Conservation (phyloP, 768 basidiomycete species). For the Cystobasidium onofrii region DNA sequence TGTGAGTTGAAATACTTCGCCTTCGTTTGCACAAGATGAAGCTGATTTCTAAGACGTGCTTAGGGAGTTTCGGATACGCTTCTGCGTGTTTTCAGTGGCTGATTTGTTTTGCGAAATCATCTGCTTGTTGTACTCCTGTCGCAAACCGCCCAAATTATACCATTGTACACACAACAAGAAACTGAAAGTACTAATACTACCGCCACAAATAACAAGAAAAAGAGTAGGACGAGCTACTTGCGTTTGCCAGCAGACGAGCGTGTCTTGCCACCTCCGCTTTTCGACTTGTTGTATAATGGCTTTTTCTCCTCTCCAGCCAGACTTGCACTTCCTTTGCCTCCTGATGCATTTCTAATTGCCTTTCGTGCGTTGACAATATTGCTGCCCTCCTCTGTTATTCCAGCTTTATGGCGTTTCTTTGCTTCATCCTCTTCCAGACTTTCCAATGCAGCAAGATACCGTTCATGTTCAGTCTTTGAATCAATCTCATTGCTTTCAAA, state of each 20-base stretch:
- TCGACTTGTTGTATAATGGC: background rate
- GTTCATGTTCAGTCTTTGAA: constrained; percentile 59
- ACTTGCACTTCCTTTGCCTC: constrained; percentile 29
- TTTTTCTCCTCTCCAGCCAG: constrained; percentile 25
- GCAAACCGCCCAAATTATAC: background rate
- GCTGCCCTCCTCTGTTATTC: constrained; percentile 49
- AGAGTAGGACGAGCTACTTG: background rate
- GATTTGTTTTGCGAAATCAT: too few species aligned
- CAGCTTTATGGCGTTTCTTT: constrained; percentile 54
- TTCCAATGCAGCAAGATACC: constrained; percentile 65
- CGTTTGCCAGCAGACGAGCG: constrained; percentile 7
- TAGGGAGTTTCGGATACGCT: constrained; percentile 30
- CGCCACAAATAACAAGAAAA: too few species aligned
- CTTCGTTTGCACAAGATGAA: background rate
- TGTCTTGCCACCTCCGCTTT: constrained; percentile 15
- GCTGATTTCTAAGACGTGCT: background rate
- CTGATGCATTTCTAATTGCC: constrained; percentile 60
- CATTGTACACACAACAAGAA: constrained; percentile 21
- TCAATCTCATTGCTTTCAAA: constrained; percentile 75
- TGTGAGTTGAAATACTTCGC: background rate
- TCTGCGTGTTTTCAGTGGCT: constrained; percentile 24
- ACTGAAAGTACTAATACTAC: background rate
- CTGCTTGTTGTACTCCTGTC: background rate
- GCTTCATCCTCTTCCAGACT: constrained; percentile 53
- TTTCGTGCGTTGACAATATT: constrained; percentile 73